Evolutionary conservation across 306 rosid species (phyloP), one percentile per base, ranked within the genome.

Genomic region (Abrus pulchellus): DNA sequence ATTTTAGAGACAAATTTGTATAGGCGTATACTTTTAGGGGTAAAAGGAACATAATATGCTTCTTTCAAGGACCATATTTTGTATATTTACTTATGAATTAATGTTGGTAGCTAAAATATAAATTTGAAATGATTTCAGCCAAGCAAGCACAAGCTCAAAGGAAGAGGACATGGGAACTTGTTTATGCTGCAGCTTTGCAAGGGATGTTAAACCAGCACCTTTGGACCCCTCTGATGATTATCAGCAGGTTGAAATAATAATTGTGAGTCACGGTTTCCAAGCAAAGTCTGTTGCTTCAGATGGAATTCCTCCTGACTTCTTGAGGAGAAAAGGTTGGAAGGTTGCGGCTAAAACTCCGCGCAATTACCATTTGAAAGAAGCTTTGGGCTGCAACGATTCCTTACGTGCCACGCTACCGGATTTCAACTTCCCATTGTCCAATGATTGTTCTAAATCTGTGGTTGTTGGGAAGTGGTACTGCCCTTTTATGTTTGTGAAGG

Each of bases 401-500:
- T 53, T 90, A 1, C 85, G 89, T 8, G 41, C 77, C 9, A n/a
- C 41, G 11, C 77, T 90, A 14, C 94, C 94, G 0, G 20, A 62
- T 2, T 78, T 89, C 34, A n/a, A 57, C 40, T 86, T 72, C 9
- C 52, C 88, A 32, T 3, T 77, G 12, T 69, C 74, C 6, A 9
- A 45, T 12, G 28, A 44, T 28, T 34, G 54, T 8, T 85, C 82
- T 3, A 55, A 74, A 2, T 13, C 86, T 3, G 50, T 86, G 71
- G 61, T 34, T 6, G 71, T 86, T 2, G 97, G 91, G 1, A 86
- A 82, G 59, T 91, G 93, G 93, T 84, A 88, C 5, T 67, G 80
- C 56, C 94, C 92, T 74, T 87, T 87, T 57, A 60, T 86, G 82
- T 88, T 87, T 40, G 45, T 88, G 28, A 82, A 80, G 76, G 94